phyloP scores from a whole-genome alignment of 495 filamentous ascomycete genomes.

The Penicillium manginii region DNA sequence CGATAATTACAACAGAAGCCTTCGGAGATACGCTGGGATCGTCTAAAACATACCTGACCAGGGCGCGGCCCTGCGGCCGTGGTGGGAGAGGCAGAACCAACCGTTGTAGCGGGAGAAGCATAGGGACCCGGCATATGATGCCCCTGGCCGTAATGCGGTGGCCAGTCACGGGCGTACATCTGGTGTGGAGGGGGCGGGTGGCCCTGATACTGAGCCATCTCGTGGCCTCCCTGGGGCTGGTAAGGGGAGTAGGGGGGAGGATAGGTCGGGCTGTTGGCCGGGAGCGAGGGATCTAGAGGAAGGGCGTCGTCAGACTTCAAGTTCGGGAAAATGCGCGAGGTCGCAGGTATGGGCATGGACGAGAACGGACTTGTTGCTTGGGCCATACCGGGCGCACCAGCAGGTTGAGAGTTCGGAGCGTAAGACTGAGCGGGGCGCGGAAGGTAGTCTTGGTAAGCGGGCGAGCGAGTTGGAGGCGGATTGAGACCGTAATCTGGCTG shows the following conservation, averaged over 20 bases:
- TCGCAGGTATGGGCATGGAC: conserved; percentile 73
- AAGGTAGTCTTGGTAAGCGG: conserved; percentile 80
- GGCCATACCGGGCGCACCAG: conserved; percentile 88
- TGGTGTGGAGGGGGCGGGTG: conserved; percentile 60
- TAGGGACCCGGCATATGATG: conserved; percentile 67
- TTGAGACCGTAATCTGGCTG: conserved; percentile 87
- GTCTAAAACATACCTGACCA: conserved; percentile 71
- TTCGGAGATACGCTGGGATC: conserved; percentile 39
- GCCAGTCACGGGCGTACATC: conserved; percentile 85
- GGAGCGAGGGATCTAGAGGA: conserved; percentile 98
- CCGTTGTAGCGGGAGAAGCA: conserved; percentile 61
- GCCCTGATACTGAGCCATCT: conserved; percentile 73
- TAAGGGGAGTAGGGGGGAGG: conserved; percentile 85
- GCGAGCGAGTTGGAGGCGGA: conserved; percentile 72
- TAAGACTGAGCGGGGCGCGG: conserved; percentile 61
- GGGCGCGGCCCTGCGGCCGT: conserved; percentile 65
- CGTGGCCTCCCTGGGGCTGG: conserved; percentile 71
- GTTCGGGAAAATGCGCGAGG: conserved; percentile 64
- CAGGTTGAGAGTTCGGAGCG: conserved; percentile 71
- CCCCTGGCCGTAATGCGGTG: conserved; percentile 69
- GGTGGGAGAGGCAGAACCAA: conserved; percentile 60
- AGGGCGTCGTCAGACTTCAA: conserved; percentile 92
- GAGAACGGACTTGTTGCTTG: conserved; percentile 97
- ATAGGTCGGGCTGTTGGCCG: conserved; percentile 89
- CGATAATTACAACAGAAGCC: conserved; percentile 35